phyloP scores from a whole-genome alignment of 176 grass and related monocot species.

The Microstegium vimineum region DNA sequence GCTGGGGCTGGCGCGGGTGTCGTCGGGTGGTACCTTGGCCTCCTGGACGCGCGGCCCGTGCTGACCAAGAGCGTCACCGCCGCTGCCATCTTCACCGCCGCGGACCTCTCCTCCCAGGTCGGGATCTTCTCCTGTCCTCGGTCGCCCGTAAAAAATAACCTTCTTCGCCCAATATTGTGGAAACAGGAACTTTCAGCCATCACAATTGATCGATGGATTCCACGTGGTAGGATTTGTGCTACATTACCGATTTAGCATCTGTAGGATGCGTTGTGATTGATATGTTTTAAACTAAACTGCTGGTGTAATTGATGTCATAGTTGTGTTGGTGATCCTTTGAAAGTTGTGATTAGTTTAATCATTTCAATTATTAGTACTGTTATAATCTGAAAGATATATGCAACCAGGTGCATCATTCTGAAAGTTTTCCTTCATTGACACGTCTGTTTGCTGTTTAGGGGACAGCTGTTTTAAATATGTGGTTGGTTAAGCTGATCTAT shows the following conservation, averaged over 20 bases:
- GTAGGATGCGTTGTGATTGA: neutral
- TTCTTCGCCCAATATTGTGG: neutral
- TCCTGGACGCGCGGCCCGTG: slow-evolving; percentile 66
- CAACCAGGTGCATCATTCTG: neutral
- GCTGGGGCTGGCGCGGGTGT: slow-evolving; percentile 39
- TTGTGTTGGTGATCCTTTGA: neutral
- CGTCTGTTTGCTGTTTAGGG: neutral
- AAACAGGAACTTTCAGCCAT: neutral
- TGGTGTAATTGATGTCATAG: neutral
- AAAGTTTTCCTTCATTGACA: neutral
- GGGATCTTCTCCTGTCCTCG: neutral
- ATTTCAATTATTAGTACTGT: neutral
- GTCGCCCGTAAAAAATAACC: neutral
- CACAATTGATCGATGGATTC: neutral
- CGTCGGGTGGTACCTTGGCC: slow-evolving; percentile 67
- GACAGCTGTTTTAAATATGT: neutral
- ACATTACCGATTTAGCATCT: neutral
- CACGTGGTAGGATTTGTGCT: neutral
- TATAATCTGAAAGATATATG: neutral
- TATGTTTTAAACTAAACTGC: neutral
- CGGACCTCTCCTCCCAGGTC: slow-evolving; percentile 86
- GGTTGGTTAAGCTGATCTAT: neutral
- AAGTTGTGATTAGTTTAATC: neutral
- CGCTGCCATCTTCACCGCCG: slow-evolving; percentile 71
- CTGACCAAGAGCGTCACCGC: slow-evolving; percentile 93